phyloP scores from a whole-genome alignment of 805 yeast genomes.

The Yarrowia deformans region DNA sequence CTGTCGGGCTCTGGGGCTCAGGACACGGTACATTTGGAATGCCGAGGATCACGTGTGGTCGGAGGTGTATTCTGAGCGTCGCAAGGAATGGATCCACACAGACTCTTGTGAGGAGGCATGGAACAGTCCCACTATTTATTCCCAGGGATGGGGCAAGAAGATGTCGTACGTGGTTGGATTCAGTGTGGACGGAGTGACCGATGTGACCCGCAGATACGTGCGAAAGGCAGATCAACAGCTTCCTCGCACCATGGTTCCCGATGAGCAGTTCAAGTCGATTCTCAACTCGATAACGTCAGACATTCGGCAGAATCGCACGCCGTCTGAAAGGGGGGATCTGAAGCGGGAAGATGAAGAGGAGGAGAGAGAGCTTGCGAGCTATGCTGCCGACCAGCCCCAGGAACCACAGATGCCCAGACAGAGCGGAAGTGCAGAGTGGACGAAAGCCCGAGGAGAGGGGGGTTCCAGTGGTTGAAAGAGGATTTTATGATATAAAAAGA shows the following conservation, averaged over 20 bases:
- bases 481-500: no score
- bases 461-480: conserved; percentile 47
- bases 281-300: conserved; percentile 53
- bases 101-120: conserved; percentile 88
- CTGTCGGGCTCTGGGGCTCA: conserved; percentile 68
- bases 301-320: conserved; percentile 49
- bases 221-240: conserved; percentile 53
- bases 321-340: conserved; percentile 53
- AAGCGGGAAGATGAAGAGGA: conserved; percentile 51
- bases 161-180: conserved; percentile 89
- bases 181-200: conserved; percentile 64
- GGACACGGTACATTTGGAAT: conserved; percentile 82
- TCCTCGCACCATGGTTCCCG: conserved; percentile 58
- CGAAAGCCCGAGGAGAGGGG: conserved; percentile 75
- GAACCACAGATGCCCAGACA: conserved; percentile 61
- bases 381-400: conserved; percentile 25
- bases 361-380: conserved; percentile 46
- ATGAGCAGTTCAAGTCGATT: conserved; percentile 51
- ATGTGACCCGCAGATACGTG: conserved; percentile 75
- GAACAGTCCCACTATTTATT: conserved; percentile 80
- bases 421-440: conserved; percentile 82
- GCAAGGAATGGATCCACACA: conserved; percentile 81
- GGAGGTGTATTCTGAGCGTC: conserved; percentile 72
- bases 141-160: conserved; percentile 88
- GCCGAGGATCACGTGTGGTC: conserved; percentile 97